Evolutionary conservation across 2,329 filamentous ascomycete species (phyloP).

Genomic region (Sporothrix luriei): DNA sequence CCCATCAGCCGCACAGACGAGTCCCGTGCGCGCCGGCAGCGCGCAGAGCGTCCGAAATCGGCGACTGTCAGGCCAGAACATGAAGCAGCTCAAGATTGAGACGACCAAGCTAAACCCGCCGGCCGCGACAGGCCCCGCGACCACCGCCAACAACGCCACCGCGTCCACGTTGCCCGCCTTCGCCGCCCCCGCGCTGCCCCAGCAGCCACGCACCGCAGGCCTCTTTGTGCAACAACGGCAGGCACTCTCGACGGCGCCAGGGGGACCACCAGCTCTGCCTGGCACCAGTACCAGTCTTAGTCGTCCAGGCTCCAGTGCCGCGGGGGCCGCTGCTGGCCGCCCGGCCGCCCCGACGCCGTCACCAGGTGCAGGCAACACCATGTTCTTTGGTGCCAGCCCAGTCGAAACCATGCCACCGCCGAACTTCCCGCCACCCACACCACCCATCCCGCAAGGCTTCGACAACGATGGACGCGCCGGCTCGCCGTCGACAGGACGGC

Average conservation of each 20-base stretch:
- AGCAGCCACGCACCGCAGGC: constrained; percentile 42
- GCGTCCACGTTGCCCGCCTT: not conserved
- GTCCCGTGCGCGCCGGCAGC: constrained; percentile 32
- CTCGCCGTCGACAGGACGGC: constrained; percentile 56
- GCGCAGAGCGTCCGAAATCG: constrained; percentile 67
- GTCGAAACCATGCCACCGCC: constrained; percentile 39
- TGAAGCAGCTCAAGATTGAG: constrained; percentile 86
- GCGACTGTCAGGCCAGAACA: constrained; percentile 76
- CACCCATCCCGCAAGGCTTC: constrained; percentile 41
- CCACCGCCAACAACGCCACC: not conserved
- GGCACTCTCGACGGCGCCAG: constrained; percentile 45
- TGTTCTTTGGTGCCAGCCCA: constrained; percentile 38
- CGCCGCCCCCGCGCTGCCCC: constrained; percentile 32
- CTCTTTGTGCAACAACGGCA: constrained; percentile 49
- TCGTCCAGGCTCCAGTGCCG: constrained; percentile 38
- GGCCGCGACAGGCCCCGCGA: constrained; percentile 7
- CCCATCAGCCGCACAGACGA: constrained; percentile 40
- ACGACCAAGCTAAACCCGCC: constrained; percentile 54
- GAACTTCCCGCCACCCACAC: constrained; percentile 41
- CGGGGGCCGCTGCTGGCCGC: constrained; percentile 42
- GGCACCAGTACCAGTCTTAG: constrained; percentile 31
- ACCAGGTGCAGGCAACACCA: constrained; percentile 31
- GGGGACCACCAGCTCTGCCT: not conserved
- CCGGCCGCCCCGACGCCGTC: constrained; percentile 44
- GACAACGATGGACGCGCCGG: constrained; percentile 46